Evolutionary conservation across 352 stramenopile species (phyloP), one percentile per base, ranked within the genome.

Genomic region (Pythium coloratum): DNA sequence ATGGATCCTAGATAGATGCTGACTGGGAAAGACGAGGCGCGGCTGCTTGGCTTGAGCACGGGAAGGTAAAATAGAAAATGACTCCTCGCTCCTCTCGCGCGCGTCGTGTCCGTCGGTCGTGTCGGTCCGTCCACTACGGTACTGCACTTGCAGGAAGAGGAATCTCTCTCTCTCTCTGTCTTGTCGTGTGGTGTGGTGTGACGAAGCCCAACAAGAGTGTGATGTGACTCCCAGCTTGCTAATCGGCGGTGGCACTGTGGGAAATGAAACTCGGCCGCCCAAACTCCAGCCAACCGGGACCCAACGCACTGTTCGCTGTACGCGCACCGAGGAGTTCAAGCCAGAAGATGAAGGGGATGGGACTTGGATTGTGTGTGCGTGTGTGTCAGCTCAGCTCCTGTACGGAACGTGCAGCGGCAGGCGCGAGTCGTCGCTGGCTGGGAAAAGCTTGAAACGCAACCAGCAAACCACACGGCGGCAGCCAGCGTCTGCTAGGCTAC

Each of bases 21-120:
- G 42, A 51, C 16, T 18, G n/a, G n/a, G 44, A 51, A 51, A 12
- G 44, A 28, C 6, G 44, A 51, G 44, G 8, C 44, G 44, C 20
- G 20, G 20, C 44, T 13, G 28, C 28, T 30, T 30, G 34, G 7
- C 34, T 51, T 51, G 44, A 51, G 18, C 44, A 51, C 44, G 44
- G n/a, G 44, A 24, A 51, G 44, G 44, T 51, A 51, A 51, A 51
- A 51, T 51, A 20, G 44, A 51, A 51, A 51, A 51, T 51, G 44
- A 51, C 44, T 51, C 44, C 44, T 51, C 44, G 28, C 28, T 30
- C 28, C 28, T 30, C 28, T 30, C 28, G 28, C 28, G 28, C 28
- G 28, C 28, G 28, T 30, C 28, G 28, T 30, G 28, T 30, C 28
- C 28, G 28, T 30, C 28, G 28, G 28, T 7, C 44, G 44, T 28